Base-by-base conservation (phyloP, 1,139 yeast species). In the Pichia kudriavzevii region DNA sequence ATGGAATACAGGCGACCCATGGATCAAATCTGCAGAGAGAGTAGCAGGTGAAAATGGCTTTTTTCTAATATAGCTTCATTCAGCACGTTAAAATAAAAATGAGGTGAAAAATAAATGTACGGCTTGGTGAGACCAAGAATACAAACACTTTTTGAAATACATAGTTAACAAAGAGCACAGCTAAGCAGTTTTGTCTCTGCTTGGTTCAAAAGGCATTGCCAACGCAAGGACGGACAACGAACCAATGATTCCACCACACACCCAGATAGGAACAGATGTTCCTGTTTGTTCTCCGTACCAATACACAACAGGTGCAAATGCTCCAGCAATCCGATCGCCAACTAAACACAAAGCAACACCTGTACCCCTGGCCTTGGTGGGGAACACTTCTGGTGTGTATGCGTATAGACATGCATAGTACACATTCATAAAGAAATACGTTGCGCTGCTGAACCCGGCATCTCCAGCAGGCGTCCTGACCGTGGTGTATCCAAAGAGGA, bases 351-450 rank as follows among this genome's bases (percentile, higher is more conserved):
- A 47, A 11, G 75, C 75, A 45, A 66, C 64, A 14, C 79, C 79
- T 0, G 79, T 72, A 3, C 72, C 72, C 45, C 80, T 58, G 16
- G 73, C 72, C 14, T 59, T 56, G 2, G 77, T 62, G 1, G 79
- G 79, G 52, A 74, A 63, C 26, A 71, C 72, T 50, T 74, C 80
- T 0, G 79, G 79, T 1, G 78, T 69, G 42, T 68, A 72, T 1
- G 78, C 79, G 49, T 69, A 74, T 29, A 74, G 58, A 32, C 67
- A 66, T 1, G 75, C 75, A 47, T 69, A 72, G 55, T 72, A 73
- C 36, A 73, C 61, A 51, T 72, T 69, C 42, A 71, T 56, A 36
- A 68, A 60, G 36, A 73, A 60, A 48, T 65, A 71, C 14, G 72
- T 69, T 15, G 69, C 64, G 14, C 76, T 64, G 19, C 70, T 62